phyloP scores from a whole-genome alignment of 169 alveolate genomes.

The Plasmodium sp. region DNA sequence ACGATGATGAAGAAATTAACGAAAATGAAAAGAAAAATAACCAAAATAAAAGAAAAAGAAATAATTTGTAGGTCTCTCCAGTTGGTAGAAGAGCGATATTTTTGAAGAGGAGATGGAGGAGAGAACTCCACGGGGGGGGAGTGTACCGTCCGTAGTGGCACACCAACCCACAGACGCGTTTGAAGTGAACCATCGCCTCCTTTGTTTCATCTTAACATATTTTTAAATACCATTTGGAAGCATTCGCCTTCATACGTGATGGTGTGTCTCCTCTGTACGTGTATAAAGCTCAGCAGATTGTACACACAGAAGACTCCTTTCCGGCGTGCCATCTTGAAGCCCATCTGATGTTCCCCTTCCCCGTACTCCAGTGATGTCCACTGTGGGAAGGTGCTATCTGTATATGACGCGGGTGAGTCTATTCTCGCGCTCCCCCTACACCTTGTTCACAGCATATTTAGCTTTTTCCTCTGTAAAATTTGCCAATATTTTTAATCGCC shows the following conservation, averaged over 20 bases:
- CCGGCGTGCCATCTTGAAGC: background rate
- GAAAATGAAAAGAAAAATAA: background rate
- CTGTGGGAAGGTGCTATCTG: background rate
- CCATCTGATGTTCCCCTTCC: background rate
- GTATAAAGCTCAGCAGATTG: background rate
- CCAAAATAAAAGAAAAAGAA: background rate
- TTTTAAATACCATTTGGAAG: background rate
- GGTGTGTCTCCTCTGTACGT: background rate
- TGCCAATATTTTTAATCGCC: background rate
- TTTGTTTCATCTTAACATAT: too few relatives aligned
- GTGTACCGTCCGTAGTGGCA: background rate
- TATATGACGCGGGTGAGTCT: background rate
- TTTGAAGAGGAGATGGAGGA: background rate
- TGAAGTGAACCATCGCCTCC: background rate
- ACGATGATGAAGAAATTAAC: conserved; percentile 8
- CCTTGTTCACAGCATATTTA: background rate
- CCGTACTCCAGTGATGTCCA: background rate
- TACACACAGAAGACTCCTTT: background rate
- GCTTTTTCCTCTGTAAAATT: background rate
- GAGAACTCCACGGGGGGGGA: background rate
- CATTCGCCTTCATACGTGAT: background rate
- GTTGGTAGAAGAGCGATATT: background rate
- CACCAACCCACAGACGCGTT: background rate
- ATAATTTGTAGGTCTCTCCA: background rate
- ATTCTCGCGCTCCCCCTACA: background rate